Base-by-base conservation (phyloP, 441 rosid genomes). In the Adansonia madagascariensis region DNA sequence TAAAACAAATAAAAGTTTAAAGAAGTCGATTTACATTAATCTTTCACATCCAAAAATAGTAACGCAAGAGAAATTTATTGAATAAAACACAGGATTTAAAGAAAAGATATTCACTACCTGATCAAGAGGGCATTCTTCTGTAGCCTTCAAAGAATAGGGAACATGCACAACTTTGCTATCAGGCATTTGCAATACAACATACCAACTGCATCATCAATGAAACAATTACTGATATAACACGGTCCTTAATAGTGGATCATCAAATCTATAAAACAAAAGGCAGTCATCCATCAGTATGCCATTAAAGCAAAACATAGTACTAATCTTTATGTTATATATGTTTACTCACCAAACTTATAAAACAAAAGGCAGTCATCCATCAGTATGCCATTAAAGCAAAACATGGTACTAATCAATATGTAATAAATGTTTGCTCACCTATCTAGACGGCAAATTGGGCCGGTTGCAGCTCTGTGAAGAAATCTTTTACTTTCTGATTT, bases 401-500 rank as follows among this genome's bases (percentile, higher is more conserved):
- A 56, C 44, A 35, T 41, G 66, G 49, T 15, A 70, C 59, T 35
- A 57, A 73, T n/a, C 9, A 20, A 57, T 39, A 49, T 46, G n/a
- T 10, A 57, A 39, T 52, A 62, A 56, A 8, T 64, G 62, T 50
- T 12, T 15, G 73, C 75, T 67, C 78, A 91, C 98, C 98, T 92
- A 81, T 94, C 98, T 65, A 94, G 83, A 81, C 85, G 94, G 81
- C 88, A 83, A 73, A 89, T 74, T 65, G 87, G 85, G 79, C 92
- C 89, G 0, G 66, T 31, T 77, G 82, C 84, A 65, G 94, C 96
- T 78, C 88, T 87, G 52, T 86, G 84, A 75, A 94, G 92, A 75
- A 89, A 83, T 85, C 91, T 84, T 87, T 94, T 94, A 41, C 91
- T 78, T 44, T 94, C 94, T 50, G 97, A 87, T 85, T 92, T 96